Base-by-base conservation (phyloP, 179 eudicot species). In the Silene coronaria region DNA sequence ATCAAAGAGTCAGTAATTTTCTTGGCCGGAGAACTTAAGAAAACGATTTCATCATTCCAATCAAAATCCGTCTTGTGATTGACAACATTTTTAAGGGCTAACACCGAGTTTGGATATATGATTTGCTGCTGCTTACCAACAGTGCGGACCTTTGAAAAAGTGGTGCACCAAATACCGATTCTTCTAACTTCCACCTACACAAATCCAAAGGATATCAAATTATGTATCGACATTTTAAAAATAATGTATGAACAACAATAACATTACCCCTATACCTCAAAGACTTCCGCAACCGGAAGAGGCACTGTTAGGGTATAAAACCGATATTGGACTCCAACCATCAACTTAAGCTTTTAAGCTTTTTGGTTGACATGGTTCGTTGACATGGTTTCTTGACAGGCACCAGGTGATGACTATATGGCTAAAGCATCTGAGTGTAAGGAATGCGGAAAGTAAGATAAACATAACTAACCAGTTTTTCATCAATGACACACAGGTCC, bases 401-500 rank as follows among this genome's bases (percentile, higher is more conserved):
- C n/a, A n/a, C n/a, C n/a, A n/a, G n/a, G n/a, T n/a, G n/a, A n/a
- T n/a, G n/a, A n/a, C n/a, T n/a, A n/a, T n/a, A n/a, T n/a, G n/a
- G n/a, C 13, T 45, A 13, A 11, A n/a, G n/a, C n/a, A n/a, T n/a
- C 46, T 3, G 23, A 3, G 10, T 28, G 1, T 28, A 28, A 28
- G 32, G 32, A 42, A 42, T 42, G 12, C 48, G 5, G 2, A 16
- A 0, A 3, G 1, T 9, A 2, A 10, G 0, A 23, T 61, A 24
- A 4, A 24, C 4, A 62, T 8, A 24, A 68, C 64, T 62, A 46
- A 80, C 82, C 82, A 60, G 76, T 32, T 38, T 12, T 0, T 11
- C 26, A 1, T 76, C 80, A 42, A 80, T 57, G 57, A 80, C 21
- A 67, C 83, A 76, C 7, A 77, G 66, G 67, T 80, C 83, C 1